These are phyloP conservation scores for Cyberlindnera xylosilytica DNA, from an alignment of 805 yeast genomes.

Conservation along the genomic window DNA sequence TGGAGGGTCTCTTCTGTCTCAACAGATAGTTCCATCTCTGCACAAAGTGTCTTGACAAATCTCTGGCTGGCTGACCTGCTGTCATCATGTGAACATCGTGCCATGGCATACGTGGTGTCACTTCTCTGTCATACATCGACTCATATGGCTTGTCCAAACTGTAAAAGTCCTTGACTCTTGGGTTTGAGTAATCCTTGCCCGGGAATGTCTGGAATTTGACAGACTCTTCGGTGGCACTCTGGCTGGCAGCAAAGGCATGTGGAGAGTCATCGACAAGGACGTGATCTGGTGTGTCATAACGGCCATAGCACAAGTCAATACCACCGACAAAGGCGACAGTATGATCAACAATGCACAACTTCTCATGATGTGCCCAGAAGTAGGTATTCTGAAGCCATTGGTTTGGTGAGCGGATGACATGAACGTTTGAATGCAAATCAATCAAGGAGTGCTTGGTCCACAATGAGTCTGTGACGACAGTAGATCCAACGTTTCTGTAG, in stretches of 20 bases:
- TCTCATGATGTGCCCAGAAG: conserved; percentile 99
- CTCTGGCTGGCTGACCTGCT: conserved; percentile 92
- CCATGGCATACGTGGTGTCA: conserved; percentile 97
- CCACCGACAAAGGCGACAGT: conserved; percentile 93
- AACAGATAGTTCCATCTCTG: conserved; percentile 96
- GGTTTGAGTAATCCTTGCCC: conserved; percentile 96
- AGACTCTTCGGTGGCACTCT: conserved; percentile 38
- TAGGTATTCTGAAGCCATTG: conserved; percentile 89
- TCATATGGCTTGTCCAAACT: conserved; percentile 83
- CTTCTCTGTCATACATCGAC: conserved; percentile 81
- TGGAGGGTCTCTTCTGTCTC: conserved; percentile 90
- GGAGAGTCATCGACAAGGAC: conserved; percentile 73
- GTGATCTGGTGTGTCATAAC: conserved; percentile 97
- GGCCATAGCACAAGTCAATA: conserved; percentile 90
- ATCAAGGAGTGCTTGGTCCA: conserved; percentile 93
- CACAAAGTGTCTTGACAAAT: conserved; percentile 87
- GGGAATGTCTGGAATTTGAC: conserved; percentile 66
- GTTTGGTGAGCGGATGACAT: conserved; percentile 91
- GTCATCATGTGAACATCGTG: conserved; percentile 98
- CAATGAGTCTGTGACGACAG: conserved; percentile 89
- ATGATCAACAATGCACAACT: conserved; percentile 80
- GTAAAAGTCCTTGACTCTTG: conserved; percentile 84
- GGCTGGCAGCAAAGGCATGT: conserved; percentile 30
- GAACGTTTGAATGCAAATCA: conserved; percentile 80
- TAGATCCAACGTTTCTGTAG: conserved; percentile 89